Evolutionary conservation across 768 basidiomycete species (phyloP), one percentile per base, ranked within the genome.

Genomic region (Rhizopogon rudus): DNA sequence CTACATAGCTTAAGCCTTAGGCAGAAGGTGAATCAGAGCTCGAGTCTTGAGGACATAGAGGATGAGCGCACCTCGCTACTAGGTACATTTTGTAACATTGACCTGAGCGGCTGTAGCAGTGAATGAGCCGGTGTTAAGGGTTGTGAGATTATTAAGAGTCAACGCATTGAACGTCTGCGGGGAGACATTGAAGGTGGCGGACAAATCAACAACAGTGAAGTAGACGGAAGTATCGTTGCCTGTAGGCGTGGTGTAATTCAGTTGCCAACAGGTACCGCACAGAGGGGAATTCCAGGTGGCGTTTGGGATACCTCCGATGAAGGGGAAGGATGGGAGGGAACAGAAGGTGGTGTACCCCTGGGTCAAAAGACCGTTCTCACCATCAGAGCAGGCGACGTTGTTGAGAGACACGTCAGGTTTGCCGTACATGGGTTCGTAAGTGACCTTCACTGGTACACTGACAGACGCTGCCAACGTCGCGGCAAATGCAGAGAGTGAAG

Each of bases 321-420:
- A 46, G 39, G 57, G 55, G 31, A 40, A 57, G 9, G 31, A 49
- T 13, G 55, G 56, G 1, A 57, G 45, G 16, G 60, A 56, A 3
- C 3, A 25, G 28, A 66, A 51, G 29, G 45, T 58, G n/a, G 53
- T 14, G 52, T 41, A 64, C 8, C 49, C 55, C 51, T 54, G 51
- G 22, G 53, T 57, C 13, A 57, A 22, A 25, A 64, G 52, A 14
- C 63, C 63, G 35, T 64, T 57, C 3, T n/a, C 16, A 8, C 63
- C 63, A 33, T 61, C 35, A 41, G 43, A 20, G 40, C 13, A 25
- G 25, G 25, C 25, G 25, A 25, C 25, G 25, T 25, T 25, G 25
- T 25, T 25, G 25, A 25, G 25, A 25, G 25, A 25, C 25, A 3
- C 25, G 25, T 25, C 25, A 25, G 25, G 25, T 3, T 25, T 25